A percentile compares a stretch with the other conserved stretches of the same genome.
Conservation (phyloP, 225 moss, liverwort and hornwort genomes). For the Neckera pumila region DNA sequence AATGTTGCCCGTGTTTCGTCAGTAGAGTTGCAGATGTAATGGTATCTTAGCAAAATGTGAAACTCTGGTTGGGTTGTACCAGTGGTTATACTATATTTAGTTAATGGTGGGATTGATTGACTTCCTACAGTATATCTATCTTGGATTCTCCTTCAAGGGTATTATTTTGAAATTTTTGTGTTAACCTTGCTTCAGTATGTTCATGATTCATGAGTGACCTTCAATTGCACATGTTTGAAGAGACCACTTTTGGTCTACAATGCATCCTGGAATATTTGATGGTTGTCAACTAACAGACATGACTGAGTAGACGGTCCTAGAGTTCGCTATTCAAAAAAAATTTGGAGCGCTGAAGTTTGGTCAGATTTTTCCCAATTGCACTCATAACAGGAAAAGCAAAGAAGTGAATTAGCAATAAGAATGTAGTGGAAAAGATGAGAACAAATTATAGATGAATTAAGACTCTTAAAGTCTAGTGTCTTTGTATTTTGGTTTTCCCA, state of each 20-base stretch:
- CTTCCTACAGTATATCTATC: neutral
- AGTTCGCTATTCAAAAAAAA: neutral
- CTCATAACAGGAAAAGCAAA: neutral
- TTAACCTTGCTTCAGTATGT: neutral
- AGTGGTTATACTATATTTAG: neutral
- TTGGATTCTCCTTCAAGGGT: neutral
- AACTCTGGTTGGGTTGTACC: neutral
- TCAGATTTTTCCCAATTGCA: neutral
- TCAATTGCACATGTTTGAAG: neutral
- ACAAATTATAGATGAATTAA: neutral
- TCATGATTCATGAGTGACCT: neutral
- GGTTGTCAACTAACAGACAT: neutral
- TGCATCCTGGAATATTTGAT: neutral
- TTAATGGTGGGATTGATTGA: neutral
- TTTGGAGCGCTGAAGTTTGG: neutral
- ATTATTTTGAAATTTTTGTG: neutral
- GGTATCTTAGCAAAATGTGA: neutral
- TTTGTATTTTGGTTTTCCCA: neutral
- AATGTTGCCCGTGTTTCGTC: neutral
- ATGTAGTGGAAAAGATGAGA: neutral
- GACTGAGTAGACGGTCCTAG: neutral
- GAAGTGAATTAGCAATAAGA: neutral
- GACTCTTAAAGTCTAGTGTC: neutral
- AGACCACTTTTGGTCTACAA: neutral
- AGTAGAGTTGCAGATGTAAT: neutral